phyloP scores from a whole-genome alignment of 805 yeast species.

The Naumovozyma castellii region DNA sequence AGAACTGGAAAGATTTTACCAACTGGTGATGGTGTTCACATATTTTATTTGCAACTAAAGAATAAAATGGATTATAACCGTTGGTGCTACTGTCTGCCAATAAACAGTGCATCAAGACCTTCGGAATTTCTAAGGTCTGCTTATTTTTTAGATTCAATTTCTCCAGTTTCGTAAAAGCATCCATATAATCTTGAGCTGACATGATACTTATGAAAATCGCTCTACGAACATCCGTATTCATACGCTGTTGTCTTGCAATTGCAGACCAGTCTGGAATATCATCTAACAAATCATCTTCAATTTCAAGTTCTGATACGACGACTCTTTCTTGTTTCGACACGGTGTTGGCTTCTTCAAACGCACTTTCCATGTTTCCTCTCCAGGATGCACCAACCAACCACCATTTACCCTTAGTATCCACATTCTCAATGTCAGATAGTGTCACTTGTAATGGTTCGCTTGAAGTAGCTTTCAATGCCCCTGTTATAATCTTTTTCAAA shows the following conservation, averaged over 20 bases:
- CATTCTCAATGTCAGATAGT: conserved; percentile 60
- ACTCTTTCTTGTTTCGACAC: conserved; percentile 13
- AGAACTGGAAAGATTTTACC: conserved; percentile 79
- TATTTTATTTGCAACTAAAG: conserved; percentile 63
- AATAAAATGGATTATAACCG: conserved; percentile 83
- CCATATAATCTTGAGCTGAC: conserved; percentile 90
- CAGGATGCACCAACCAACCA: conserved; percentile 98
- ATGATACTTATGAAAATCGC: conserved; percentile 89
- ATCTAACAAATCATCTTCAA: conserved; percentile 54
- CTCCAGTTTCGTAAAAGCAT: conserved; percentile 74
- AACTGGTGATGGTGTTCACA: conserved; percentile 60
- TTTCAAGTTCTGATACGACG: conserved; percentile 28
- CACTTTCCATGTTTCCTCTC: conserved; percentile 51
- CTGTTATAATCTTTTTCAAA: conserved; percentile 40
- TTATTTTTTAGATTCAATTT: conserved; percentile 66
- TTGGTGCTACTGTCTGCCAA: conserved; percentile 50
- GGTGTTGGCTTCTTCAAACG: conserved; percentile 19
- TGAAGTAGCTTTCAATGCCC: conserved; percentile 34
- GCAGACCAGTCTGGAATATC: conserved; percentile 79
- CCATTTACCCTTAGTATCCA: conserved; percentile 89
- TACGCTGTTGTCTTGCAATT: conserved; percentile 74
- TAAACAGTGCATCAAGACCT: conserved; percentile 77
- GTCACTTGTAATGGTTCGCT: conserved; percentile 77
- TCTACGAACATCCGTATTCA: conserved; percentile 92
- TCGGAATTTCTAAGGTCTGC: conserved; percentile 82